Conservation (phyloP, 2,329 filamentous ascomycete species). For the Aspergillus fructus region DNA sequence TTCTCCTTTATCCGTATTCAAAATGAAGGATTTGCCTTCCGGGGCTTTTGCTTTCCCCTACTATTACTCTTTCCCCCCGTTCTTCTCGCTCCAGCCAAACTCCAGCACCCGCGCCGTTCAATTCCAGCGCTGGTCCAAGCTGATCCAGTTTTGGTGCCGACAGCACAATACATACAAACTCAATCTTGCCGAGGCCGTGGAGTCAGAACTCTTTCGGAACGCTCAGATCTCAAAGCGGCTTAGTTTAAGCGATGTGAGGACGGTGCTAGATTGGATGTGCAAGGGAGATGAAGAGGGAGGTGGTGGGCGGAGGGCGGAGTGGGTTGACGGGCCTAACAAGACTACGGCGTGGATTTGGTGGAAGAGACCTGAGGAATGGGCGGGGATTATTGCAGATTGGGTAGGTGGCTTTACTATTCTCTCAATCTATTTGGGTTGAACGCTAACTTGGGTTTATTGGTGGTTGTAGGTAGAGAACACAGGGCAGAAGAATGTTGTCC, state of each 20-base stretch:
- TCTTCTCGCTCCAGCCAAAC: slow-evolving; percentile 50
- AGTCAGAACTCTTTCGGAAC: slow-evolving; percentile 60
- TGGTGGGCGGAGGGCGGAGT: slow-evolving; percentile 58
- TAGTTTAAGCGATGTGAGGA: slow-evolving; percentile 52
- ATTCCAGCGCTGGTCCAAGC: slow-evolving; percentile 79
- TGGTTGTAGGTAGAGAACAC: slow-evolving; percentile 66
- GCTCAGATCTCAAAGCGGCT: slow-evolving; percentile 44
- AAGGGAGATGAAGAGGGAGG: slow-evolving; percentile 42
- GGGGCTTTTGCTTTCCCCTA: slow-evolving; percentile 39
- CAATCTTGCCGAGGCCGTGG: slow-evolving; percentile 61
- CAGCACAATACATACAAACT: slow-evolving; percentile 76
- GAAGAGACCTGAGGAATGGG: slow-evolving; percentile 89
- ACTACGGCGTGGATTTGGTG: slow-evolving; percentile 76
- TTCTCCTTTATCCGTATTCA: background rate
- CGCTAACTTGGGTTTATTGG: background rate
- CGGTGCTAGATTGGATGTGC: slow-evolving; percentile 58
- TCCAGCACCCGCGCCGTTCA: slow-evolving; percentile 45
- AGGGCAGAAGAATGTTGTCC: slow-evolving; percentile 80
- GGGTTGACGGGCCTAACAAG: slow-evolving; percentile 52
- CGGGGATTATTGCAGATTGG: slow-evolving; percentile 72
- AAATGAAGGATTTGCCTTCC: background rate
- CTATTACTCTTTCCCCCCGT: slow-evolving; percentile 54
- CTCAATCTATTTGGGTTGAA: background rate
- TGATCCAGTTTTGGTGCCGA: slow-evolving; percentile 81
- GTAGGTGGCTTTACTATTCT: slow-evolving; percentile 32